These are phyloP conservation scores for Myxozyma kluyveri DNA, from an alignment of 805 yeast genomes.

Conservation along the genomic window DNA sequence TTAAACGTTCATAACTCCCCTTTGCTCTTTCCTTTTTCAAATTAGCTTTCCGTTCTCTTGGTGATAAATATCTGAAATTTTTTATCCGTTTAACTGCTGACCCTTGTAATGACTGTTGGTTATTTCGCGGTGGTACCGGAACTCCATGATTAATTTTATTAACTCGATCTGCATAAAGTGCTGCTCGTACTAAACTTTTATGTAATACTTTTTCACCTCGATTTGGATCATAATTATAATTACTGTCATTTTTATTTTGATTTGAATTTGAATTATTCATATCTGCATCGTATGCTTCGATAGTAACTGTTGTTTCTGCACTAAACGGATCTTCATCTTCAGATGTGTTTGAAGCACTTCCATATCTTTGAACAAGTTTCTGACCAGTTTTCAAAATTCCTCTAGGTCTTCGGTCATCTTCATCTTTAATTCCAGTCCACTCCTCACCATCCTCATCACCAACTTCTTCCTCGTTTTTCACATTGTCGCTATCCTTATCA, in stretches of 20 bases:
- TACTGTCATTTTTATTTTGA: neutral
- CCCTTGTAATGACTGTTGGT: too few species aligned
- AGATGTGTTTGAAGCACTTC: constrained; percentile 25
- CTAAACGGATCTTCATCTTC: constrained; percentile 47
- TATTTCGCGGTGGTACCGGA: constrained; percentile 36
- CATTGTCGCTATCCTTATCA: neutral
- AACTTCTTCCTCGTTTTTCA: constrained; percentile 4
- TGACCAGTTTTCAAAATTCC: constrained; percentile 40
- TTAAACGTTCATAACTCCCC: neutral
- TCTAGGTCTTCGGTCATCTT: neutral
- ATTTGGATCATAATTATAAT: neutral
- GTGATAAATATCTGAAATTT: constrained; percentile 85
- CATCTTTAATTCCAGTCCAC: constrained; percentile 22
- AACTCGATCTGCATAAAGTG: constrained; percentile 54
- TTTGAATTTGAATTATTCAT: neutral
- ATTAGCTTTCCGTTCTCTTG: constrained; percentile 66
- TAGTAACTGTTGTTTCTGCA: constrained; percentile 63
- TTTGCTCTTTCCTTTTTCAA: constrained; percentile 45
- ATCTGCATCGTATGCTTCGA: constrained; percentile 42
- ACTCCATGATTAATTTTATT: constrained; percentile 40
- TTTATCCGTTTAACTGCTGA: constrained; percentile 45
- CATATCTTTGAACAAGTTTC: constrained; percentile 6
- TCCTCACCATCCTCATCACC: constrained; percentile 12
- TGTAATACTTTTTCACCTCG: constrained; percentile 9
- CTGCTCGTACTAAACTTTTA: constrained; percentile 51